These are phyloP conservation scores for Gossypium australe DNA, from an alignment of 345 rosid species.

Conservation along the genomic window DNA sequence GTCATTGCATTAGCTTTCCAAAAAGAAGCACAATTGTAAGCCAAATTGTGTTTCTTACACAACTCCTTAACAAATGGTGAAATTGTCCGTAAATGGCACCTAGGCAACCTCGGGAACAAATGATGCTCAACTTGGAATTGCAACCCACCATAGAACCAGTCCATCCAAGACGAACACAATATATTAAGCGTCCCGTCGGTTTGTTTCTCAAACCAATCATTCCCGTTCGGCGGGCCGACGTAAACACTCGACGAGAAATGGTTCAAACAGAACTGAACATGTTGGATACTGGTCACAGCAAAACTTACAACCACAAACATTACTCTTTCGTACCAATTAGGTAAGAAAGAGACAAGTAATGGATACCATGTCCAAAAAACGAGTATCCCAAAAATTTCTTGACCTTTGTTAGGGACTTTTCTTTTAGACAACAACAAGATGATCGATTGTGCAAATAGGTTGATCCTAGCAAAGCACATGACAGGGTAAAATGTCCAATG, in stretches of 20 bases:
- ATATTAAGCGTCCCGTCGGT: constrained; percentile 44
- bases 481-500: constrained; percentile 56
- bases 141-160: constrained; percentile 78
- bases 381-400: constrained; percentile 38
- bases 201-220: constrained; percentile 49
- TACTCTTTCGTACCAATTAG: constrained; percentile 43
- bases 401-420: constrained; percentile 30
- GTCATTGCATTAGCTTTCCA: constrained; percentile 50
- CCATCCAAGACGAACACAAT: constrained; percentile 56
- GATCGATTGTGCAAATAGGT: constrained; percentile 45
- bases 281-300: constrained; percentile 43
- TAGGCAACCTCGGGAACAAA: constrained; percentile 54
- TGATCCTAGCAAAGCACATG: constrained; percentile 54
- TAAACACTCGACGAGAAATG: constrained; percentile 50
- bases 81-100: constrained; percentile 38
- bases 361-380: constrained; percentile 56
- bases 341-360: constrained; percentile 44
- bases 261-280: constrained; percentile 53
- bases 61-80: constrained; percentile 49
- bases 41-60: constrained; percentile 53
- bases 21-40: constrained; percentile 39
- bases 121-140: constrained; percentile 80
- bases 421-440: constrained; percentile 29
- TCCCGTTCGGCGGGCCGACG: constrained; percentile 42
- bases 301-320: constrained; percentile 45